Evolutionary conservation across 306 rosid genomes (phyloP), one percentile per base, ranked within the genome.

Genomic region (Albizia julibrissin): DNA sequence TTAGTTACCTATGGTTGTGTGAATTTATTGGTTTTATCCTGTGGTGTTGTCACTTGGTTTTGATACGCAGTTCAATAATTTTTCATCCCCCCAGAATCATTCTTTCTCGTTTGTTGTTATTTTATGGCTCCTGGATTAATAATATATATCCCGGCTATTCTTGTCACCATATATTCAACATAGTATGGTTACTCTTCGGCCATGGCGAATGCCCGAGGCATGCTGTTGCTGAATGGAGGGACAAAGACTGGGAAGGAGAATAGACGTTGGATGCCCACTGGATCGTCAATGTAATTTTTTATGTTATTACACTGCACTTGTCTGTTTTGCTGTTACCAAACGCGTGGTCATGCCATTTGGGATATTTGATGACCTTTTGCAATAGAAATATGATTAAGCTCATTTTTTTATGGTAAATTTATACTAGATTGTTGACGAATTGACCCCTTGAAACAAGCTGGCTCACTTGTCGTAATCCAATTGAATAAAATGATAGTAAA

Each of bases 21-120:
- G 85, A 87, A 33, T 88, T 61, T 75, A 6, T 79, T 74, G 68
- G 40, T 50, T 62, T 39, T 70, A 61, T 71, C 52, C 39, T 37
- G 69, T 43, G 65, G 24, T 76, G 52, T 46, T 69, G 58, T 47
- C 24, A 27, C 83, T 72, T 81, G 75, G 29, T 29, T 77, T 40
- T 43, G 12, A 21, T 31, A 34, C n/a, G 1, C 9, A 10, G 24
- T 69, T 42, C 39, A 33, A 11, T 43, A 12, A 26, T 24, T 26
- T 44, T 59, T 82, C n/a, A 22, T 31, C 47, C 27, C 27, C 64
- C 37, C 19, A 3, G 10, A 43, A 59, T 9, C 66, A 22, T 33
- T 47, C 10, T 68, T 42, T 18, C 18, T 75, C 8, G 5, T 33
- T 33, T 33, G n/a, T 49, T n/a, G 31, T 40, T 29, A 21, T 43